phyloP scores from a whole-genome alignment of 768 basidiomycete genomes.

The Sistotremastrum niveocremeum region DNA sequence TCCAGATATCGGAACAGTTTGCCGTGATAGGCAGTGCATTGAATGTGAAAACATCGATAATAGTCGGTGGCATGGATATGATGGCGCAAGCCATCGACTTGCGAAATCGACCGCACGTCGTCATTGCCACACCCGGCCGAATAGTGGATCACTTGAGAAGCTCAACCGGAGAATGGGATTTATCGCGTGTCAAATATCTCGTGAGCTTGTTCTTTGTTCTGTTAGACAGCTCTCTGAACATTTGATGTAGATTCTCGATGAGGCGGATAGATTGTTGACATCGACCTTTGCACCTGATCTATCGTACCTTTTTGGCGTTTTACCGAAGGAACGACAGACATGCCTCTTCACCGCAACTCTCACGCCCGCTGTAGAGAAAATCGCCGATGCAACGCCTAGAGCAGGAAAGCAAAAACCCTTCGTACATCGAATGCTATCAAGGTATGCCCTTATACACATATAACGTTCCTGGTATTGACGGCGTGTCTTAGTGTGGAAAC shows the following conservation, averaged over 20 bases:
- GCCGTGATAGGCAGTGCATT: constrained; percentile 74
- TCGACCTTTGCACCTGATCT: constrained; percentile 83
- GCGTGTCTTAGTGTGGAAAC: constrained; percentile 58
- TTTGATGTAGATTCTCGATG: constrained; percentile 67
- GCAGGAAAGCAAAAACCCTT: constrained; percentile 81
- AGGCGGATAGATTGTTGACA: constrained; percentile 88
- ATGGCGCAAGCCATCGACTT: constrained; percentile 86
- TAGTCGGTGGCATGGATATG: constrained; percentile 99
- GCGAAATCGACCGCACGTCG: constrained; percentile 73
- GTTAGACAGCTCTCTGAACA: background rate
- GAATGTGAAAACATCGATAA: constrained; percentile 71
- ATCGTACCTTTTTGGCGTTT: constrained; percentile 53
- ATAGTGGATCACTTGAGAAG: constrained; percentile 84
- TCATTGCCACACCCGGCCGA: constrained; percentile 92
- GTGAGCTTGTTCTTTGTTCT: constrained; percentile 27
- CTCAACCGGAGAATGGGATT: constrained; percentile 62
- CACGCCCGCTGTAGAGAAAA: constrained; percentile 68
- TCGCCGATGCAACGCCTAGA: constrained; percentile 59
- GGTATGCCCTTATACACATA: constrained; percentile 30
- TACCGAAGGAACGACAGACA: constrained; percentile 86
- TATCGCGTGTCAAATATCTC: constrained; percentile 74
- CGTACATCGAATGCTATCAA: constrained; percentile 62
- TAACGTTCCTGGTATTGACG: constrained; percentile 4
- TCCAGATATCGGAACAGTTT: constrained; percentile 96
- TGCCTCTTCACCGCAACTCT: constrained; percentile 95